These are phyloP conservation scores for Cercospora sp. DNA, from an alignment of 2,329 filamentous ascomycete species.

Conservation along the genomic window DNA sequence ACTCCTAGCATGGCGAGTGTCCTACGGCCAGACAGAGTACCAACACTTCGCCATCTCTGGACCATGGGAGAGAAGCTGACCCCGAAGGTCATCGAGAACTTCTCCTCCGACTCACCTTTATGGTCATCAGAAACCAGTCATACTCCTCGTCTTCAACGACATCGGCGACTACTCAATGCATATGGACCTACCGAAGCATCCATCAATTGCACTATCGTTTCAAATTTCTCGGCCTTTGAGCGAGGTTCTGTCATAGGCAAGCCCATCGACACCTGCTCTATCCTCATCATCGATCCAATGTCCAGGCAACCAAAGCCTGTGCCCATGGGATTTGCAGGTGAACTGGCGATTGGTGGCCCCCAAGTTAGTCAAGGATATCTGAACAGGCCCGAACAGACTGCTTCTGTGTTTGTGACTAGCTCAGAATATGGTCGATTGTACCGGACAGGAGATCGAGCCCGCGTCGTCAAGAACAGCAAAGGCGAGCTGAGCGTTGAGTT, in stretches of 20 bases:
- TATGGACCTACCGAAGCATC: slow-evolving; percentile 26
- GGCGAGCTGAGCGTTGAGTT: slow-evolving; percentile 18
- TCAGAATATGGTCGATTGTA: not conserved
- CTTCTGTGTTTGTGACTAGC: not conserved
- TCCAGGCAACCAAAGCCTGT: not conserved
- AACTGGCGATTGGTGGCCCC: not conserved
- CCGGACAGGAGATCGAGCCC: not conserved
- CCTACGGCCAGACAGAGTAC: slow-evolving; percentile 18
- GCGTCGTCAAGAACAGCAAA: not conserved
- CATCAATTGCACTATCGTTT: slow-evolving; percentile 20
- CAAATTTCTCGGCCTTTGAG: not conserved
- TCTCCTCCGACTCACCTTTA: slow-evolving; percentile 14
- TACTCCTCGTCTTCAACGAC: slow-evolving; percentile 13
- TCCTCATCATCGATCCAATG: not conserved
- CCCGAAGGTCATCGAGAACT: slow-evolving; percentile 22
- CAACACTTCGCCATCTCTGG: slow-evolving; percentile 20
- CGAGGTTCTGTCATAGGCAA: not conserved
- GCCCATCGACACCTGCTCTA: not conserved
- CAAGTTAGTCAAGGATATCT: not conserved
- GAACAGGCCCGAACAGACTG: not conserved
- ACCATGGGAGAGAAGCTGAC: slow-evolving; percentile 25
- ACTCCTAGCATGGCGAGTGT: slow-evolving; percentile 24
- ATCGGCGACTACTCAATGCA: slow-evolving; percentile 18
- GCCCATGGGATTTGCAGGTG: not conserved
- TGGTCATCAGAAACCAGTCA: slow-evolving; percentile 10